Conservation (phyloP, 1,139 yeast species). For the Nadsonia commutata region DNA sequence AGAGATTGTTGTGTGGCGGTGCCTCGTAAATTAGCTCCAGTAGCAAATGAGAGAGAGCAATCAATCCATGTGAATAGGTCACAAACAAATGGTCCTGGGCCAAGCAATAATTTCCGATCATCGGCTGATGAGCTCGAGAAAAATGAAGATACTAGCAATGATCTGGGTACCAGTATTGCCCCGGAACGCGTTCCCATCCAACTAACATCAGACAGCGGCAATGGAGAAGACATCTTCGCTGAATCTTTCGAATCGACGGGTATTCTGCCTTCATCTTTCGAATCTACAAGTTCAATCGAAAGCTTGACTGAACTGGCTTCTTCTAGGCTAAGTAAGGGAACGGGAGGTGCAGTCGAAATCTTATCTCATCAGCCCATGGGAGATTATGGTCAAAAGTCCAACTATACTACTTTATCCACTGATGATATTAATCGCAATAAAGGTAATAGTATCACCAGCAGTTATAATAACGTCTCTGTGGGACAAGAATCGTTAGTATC, state of each 20-base stretch:
- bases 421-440: not conserved
- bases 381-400: not conserved
- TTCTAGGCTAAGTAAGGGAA: too few relatives aligned
- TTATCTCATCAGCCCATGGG: not conserved
- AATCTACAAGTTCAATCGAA: constrained; percentile 8
- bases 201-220: not conserved
- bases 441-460: not conserved
- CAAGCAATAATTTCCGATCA: too few relatives aligned
- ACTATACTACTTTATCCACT: not conserved
- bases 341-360: too few relatives aligned
- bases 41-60: too few relatives aligned
- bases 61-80: too few relatives aligned
- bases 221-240: not conserved
- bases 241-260: not conserved
- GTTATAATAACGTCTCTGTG: constrained; percentile 5
- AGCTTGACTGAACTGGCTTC: too few relatives aligned
- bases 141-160: too few relatives aligned
- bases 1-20: constrained; percentile 2
- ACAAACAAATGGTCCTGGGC: too few relatives aligned
- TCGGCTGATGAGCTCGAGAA: too few relatives aligned
- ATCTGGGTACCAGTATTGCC: too few relatives aligned
- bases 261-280: not conserved
- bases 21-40: not conserved
- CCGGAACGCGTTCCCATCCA: constrained; percentile 1
- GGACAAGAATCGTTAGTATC: not conserved